Percentiles rank a stretch among this genome's conserved stretches.
These are phyloP conservation scores for Mycosphaerelloides madeirae DNA, from an alignment of 2,329 filamentous ascomycete genomes.

Conservation along the genomic window DNA sequence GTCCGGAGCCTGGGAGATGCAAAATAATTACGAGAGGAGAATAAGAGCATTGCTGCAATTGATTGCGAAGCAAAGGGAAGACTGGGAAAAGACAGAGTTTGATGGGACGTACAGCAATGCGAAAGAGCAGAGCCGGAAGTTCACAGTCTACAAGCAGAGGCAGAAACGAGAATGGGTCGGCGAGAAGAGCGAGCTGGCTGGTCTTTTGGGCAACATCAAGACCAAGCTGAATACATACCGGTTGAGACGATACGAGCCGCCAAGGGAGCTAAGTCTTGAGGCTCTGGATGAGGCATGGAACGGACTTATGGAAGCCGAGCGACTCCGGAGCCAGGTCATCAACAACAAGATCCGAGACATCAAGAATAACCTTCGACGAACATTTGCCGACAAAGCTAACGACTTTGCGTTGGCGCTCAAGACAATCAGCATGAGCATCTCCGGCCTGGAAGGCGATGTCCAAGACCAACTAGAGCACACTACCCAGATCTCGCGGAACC, in stretches of 20 bases:
- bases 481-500: slow-evolving; percentile 73
- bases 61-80: slow-evolving; percentile 66
- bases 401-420: slow-evolving; percentile 94
- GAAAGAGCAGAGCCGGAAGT: slow-evolving; percentile 76
- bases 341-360: slow-evolving; percentile 99
- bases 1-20: slow-evolving; percentile 99
- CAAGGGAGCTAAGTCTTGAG: slow-evolving; percentile 74
- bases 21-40: slow-evolving; percentile 87
- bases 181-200: slow-evolving; percentile 92
- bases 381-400: slow-evolving; percentile 96
- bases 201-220: slow-evolving; percentile 94
- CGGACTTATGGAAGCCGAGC: slow-evolving; percentile 73
- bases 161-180: slow-evolving; percentile 94
- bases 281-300: slow-evolving; percentile 80
- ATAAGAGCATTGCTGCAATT: slow-evolving; percentile 77
- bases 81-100: slow-evolving; percentile 77
- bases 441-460: slow-evolving; percentile 92
- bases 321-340: slow-evolving; percentile 83
- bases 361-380: slow-evolving; percentile 87
- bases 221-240: slow-evolving; percentile 96
- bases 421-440: slow-evolving; percentile 90
- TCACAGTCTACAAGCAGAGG: slow-evolving; percentile 84
- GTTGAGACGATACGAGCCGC: slow-evolving; percentile 84
- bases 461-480: slow-evolving; percentile 92
- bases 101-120: slow-evolving; percentile 90